phyloP scores from a whole-genome alignment of 805 yeast genomes.

The Nakazawaea sp. region DNA sequence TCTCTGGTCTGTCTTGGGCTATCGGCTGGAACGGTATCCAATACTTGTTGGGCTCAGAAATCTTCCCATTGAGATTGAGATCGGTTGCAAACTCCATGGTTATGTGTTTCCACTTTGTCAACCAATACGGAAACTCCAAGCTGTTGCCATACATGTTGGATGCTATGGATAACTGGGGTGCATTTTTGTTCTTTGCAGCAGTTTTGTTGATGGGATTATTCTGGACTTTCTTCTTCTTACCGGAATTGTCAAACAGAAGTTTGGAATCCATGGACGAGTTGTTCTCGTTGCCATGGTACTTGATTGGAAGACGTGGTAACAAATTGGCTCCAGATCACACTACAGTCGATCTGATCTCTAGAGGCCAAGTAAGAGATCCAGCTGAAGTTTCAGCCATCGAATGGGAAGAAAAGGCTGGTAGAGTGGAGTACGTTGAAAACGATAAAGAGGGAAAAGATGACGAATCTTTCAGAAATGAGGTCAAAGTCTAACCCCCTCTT shows the following conservation, averaged over 20 bases:
- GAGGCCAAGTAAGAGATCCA: conserved; percentile 2
- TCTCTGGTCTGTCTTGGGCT: conserved; percentile 52
- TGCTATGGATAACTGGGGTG: conserved; percentile 37
- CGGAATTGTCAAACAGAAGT: conserved; percentile 43
- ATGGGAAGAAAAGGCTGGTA: conserved; percentile 11
- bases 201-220: conserved; percentile 33
- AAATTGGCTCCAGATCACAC: conserved; percentile 45
- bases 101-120: conserved; percentile 51
- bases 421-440: conserved; percentile 7
- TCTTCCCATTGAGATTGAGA: conserved; percentile 37
- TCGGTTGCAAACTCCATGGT: conserved; percentile 25
- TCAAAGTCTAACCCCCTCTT: not conserved
- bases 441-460: conserved; percentile 1
- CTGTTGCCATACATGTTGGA: conserved; percentile 47
- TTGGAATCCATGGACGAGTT: conserved; percentile 47
- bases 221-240: conserved; percentile 43
- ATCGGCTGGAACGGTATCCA: conserved; percentile 48
- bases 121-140: conserved; percentile 37
- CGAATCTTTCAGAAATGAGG: not conserved
- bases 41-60: conserved; percentile 44
- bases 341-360: conserved; percentile 13
- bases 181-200: conserved; percentile 44
- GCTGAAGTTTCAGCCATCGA: conserved; percentile 2
- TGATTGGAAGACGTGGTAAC: conserved; percentile 49
- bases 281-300: conserved; percentile 50